These are phyloP conservation scores for Pleomassaria siparia DNA, from an alignment of 2,329 filamentous ascomycete species.

Conservation along the genomic window DNA sequence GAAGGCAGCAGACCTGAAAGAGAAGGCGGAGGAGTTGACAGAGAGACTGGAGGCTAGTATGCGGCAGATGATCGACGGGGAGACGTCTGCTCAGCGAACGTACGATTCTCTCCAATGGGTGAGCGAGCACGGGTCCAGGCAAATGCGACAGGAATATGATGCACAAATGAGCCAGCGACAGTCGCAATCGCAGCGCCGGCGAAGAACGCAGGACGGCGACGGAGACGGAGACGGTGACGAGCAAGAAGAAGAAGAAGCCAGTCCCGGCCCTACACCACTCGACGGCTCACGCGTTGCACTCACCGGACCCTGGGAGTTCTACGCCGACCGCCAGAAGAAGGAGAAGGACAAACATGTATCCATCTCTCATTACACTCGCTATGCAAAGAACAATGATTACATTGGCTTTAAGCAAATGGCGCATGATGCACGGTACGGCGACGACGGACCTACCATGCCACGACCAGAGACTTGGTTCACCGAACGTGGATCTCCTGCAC, in stretches of 20 bases:
- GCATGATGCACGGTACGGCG: conserved; percentile 61
- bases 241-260: conserved; percentile 43
- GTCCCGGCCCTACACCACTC: conserved; percentile 40
- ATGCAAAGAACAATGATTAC: conserved; percentile 63
- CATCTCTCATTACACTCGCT: conserved; percentile 46
- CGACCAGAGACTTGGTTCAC: conserved; percentile 65
- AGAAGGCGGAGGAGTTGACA: conserved; percentile 55
- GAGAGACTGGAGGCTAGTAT: conserved; percentile 59
- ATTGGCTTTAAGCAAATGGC: conserved; percentile 62
- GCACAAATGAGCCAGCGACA: conserved; percentile 42
- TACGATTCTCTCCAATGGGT: conserved; percentile 49
- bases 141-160: conserved; percentile 30
- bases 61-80: conserved; percentile 60
- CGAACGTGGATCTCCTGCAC: conserved; percentile 47
- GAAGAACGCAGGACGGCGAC: conserved; percentile 38
- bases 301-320: conserved; percentile 40
- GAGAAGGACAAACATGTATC: conserved; percentile 49
- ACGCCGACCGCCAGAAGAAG: conserved; percentile 40
- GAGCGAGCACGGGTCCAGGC: conserved; percentile 35
- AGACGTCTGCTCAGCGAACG: conserved; percentile 50
- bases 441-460: conserved; percentile 56
- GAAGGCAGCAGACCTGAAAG: conserved; percentile 42
- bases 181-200: conserved; percentile 35
- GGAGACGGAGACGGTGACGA: conserved; percentile 37
- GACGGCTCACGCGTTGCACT: conserved; percentile 36